Conservation (phyloP, 352 stramenopile genomes). For the Globisporangium spiculum region DNA sequence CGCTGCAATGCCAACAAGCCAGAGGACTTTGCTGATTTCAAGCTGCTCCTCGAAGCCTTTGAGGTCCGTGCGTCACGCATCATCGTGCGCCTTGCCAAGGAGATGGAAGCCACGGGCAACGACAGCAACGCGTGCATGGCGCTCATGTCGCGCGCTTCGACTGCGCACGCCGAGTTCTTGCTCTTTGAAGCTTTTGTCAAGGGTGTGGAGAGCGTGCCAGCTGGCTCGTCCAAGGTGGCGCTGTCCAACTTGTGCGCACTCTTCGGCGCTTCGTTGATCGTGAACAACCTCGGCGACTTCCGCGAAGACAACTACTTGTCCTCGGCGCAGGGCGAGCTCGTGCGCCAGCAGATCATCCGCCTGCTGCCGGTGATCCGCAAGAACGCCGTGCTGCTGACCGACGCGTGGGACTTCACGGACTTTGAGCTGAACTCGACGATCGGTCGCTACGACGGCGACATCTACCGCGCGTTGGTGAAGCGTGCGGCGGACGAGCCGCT, state of each 20-base stretch:
- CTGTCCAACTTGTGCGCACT: conserved; percentile 26
- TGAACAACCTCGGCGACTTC: conserved; percentile 36
- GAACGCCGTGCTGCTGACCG: conserved; percentile 38
- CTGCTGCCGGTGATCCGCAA: conserved; percentile 31
- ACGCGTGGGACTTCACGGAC: conserved; percentile 45
- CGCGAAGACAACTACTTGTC: conserved; percentile 42
- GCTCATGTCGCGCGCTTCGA: conserved; percentile 37
- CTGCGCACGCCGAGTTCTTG: conserved; percentile 32
- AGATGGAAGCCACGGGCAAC: background rate
- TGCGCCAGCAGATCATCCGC: conserved; percentile 20
- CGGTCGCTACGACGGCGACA: conserved; percentile 33
- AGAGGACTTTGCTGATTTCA: conserved; percentile 27
- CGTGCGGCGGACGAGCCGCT: conserved; percentile 49
- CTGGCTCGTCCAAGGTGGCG: conserved; percentile 12
- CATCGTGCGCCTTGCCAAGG: conserved; percentile 10
- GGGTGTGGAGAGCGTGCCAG: conserved; percentile 18
- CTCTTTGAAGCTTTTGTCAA: conserved; percentile 26
- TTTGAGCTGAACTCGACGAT: conserved; percentile 73
- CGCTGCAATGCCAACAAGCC: conserved; percentile 16
- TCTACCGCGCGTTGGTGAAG: conserved; percentile 31
- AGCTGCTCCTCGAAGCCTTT: conserved; percentile 27
- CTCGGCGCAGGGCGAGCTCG: conserved; percentile 24
- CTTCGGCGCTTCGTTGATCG: conserved; percentile 29
- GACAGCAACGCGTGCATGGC: conserved; percentile 39
- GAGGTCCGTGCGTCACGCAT: conserved; percentile 24